Conservation (phyloP, 257 asterid genomes). For the Fraxinus americana region DNA sequence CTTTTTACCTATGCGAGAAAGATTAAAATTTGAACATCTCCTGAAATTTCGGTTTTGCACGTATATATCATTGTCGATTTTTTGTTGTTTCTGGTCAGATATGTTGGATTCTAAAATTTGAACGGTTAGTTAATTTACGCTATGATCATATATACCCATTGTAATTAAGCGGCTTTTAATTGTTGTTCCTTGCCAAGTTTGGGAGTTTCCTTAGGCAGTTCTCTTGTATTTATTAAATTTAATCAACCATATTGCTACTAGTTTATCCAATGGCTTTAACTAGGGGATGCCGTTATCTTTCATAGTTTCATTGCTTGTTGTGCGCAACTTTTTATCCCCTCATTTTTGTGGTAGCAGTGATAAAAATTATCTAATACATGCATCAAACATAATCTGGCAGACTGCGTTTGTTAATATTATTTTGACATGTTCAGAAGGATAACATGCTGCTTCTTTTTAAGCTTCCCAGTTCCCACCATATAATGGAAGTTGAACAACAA, state of each 20-base stretch:
- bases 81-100: not conserved
- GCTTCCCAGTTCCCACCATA: constrained; percentile 6
- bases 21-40: not conserved
- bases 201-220: not conserved
- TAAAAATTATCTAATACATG: not conserved
- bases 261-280: not conserved
- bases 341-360: not conserved
- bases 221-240: not conserved
- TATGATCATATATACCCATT: not conserved
- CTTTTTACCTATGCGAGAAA: not conserved
- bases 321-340: not conserved
- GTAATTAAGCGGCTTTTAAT: not conserved
- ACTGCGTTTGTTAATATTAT: not conserved
- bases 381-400: not conserved
- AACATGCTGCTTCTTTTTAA: not conserved
- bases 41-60: not conserved
- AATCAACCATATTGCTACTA: not conserved
- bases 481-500: constrained; percentile 2
- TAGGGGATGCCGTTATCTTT: not conserved
- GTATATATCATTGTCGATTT: not conserved
- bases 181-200: not conserved
- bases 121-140: not conserved
- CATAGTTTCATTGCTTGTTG: not conserved
- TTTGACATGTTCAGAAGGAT: not conserved
- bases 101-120: not conserved